phyloP scores from a whole-genome alignment of 148 eudicot species.

The Beta vulgaris region DNA sequence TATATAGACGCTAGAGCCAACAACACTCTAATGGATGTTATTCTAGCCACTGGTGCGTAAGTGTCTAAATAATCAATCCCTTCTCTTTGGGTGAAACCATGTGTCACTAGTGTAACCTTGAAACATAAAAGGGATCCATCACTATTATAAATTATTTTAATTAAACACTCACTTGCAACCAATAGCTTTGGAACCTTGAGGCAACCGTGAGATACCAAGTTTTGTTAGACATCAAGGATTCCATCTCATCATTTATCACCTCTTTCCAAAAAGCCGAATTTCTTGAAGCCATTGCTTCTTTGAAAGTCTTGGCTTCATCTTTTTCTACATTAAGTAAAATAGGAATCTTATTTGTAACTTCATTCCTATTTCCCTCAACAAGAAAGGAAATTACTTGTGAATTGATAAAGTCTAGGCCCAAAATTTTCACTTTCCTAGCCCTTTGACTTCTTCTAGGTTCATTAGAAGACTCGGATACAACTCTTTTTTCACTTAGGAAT shows the following conservation, averaged over 20 bases:
- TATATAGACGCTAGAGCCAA: background rate
- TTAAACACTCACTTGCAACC: no score
- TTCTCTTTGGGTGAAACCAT: no score
- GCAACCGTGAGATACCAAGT: no score
- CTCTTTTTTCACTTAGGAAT: no score
- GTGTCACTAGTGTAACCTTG: no score
- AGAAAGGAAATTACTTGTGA: conserved; percentile 3
- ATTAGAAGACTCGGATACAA: no score
- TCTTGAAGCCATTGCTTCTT: background rate
- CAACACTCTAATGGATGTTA: background rate
- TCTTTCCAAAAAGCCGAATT: conserved; percentile 16
- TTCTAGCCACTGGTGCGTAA: background rate
- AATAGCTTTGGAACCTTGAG: no score
- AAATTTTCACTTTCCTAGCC: background rate
- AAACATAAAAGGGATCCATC: no score
- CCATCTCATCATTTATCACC: conserved; percentile 18
- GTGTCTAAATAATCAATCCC: background rate
- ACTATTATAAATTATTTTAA: no score
- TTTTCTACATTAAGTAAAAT: background rate
- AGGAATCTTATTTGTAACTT: background rate
- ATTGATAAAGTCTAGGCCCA: background rate
- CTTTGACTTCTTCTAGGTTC: conserved; percentile 15
- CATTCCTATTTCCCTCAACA: conserved; percentile 4
- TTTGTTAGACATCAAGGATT: conserved; percentile 8
- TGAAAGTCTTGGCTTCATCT: conserved; percentile 19